Base-by-base conservation (phyloP, 2,329 filamentous ascomycete species). In the Sarocladium strictum region DNA sequence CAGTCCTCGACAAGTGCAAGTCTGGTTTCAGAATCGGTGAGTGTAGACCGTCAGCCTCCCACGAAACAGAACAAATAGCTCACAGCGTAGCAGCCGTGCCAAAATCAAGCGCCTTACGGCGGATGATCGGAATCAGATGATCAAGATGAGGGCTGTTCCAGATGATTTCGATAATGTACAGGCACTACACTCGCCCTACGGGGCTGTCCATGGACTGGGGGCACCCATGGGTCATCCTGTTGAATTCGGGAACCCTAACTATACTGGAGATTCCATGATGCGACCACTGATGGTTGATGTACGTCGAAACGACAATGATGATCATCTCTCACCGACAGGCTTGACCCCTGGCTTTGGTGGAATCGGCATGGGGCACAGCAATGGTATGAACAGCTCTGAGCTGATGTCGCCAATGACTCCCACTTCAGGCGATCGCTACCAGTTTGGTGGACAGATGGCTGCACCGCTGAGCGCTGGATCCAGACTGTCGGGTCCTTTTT, bases 21-120 rank as follows among this genome's bases (percentile, higher is more conserved):
- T 97, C 51, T 97, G 92, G 93, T 97, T 97, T 72, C 92, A 97
- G 71, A 97, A 97, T 72, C 84, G 92, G 92, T 96, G 80, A 63
- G 79, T 65, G 38, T 41, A 41, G 15, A 27, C 43, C 38, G 21
- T 27, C 15, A 29, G 15, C 19, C 23, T 29, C 47, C n/a, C n/a
- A n/a, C n/a, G n/a, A n/a, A n/a, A n/a, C 5, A 29, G 32, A 19
- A 19, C 15, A 43, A 19, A 32, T 49, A 11, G 15, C 24, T 27
- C 21, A 26, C 7, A 55, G 61, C 63, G 43, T 7, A 24, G 26
- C 51, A 87, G 84, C 62, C 80, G 85, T 60, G 85, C 85, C 43
- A 88, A 88, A 67, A 86, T 87, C 64, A 88, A 88, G 76, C 78
- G 85, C 47, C 73, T 87, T 58, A 86, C 80, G 61, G 82, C 77